A percentile compares a stretch with the other conserved stretches of the same genome.
Evolutionary conservation across 2,329 filamentous ascomycete genomes (phyloP).

Genomic region (Balansia obtecta): DNA sequence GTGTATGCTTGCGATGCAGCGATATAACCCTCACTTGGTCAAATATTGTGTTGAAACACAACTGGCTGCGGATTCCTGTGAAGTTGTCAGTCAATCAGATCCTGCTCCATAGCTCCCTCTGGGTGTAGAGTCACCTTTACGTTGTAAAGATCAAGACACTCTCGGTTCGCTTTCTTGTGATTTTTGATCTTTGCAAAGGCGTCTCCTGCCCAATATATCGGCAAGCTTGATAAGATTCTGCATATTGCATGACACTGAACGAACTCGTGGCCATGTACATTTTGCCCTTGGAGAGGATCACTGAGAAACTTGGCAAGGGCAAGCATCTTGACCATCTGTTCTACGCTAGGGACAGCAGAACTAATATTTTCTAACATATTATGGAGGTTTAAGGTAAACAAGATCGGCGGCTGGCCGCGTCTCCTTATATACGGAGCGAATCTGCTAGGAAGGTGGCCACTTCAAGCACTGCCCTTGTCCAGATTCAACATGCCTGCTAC

Average conservation of each 20-base stretch:
- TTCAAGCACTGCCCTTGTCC: too few species aligned
- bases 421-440: too few species aligned
- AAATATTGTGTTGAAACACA: conserved; percentile 16
- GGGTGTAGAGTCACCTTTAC: conserved; percentile 14
- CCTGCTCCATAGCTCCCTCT: not conserved
- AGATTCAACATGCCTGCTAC: too few species aligned
- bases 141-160: conserved; percentile 43
- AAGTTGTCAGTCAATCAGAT: not conserved
- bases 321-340: not conserved
- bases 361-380: too few species aligned
- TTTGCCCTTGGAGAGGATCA: not conserved
- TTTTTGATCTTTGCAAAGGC: conserved; percentile 19
- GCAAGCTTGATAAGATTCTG: conserved; percentile 17
- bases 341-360: too few species aligned
- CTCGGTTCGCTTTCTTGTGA: conserved; percentile 23
- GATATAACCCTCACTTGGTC: conserved; percentile 15
- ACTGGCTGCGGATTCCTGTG: conserved; percentile 27
- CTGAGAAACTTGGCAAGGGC: not conserved
- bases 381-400: too few species aligned
- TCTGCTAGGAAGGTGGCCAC: too few species aligned
- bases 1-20: conserved; percentile 15
- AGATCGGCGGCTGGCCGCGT: too few species aligned
- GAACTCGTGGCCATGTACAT: not conserved
- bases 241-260: conserved; percentile 5
- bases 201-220: conserved; percentile 23